Base-by-base conservation (phyloP, 306 rosid species). In the Sphenostylis stenocarpa region DNA sequence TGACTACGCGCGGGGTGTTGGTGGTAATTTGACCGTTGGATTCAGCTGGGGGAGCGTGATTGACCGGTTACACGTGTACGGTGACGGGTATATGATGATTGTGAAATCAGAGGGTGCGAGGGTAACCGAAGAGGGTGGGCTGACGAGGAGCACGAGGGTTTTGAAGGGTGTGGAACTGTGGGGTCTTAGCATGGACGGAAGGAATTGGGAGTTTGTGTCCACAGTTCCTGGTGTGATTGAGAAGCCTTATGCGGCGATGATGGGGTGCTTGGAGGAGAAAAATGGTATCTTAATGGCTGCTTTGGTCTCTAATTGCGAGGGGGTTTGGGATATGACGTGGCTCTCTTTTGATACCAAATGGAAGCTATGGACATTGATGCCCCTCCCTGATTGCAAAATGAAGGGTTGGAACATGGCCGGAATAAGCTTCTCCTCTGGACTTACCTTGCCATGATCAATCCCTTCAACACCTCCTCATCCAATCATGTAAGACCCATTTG, bases 31-130 rank as follows among this genome's bases (percentile, higher is more conserved):
- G 12, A 83, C 74, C 6, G 79, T 85, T 12, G 89, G 87, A 66
- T 86, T 81, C 3, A 86, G 83, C 3, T 86, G 89, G 89, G 90
- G 87, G 38, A 77, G 61, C 65, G 78, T 77, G 71, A 84, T 77
- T 1, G 89, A 89, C 34, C 67, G 88, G 31, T 17, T 89, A 66
- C 89, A 87, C 83, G 91, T 89, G 81, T 87, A 81, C 80, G 87
- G 93, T 7, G 93, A 89, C 67, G 93, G 93, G 52, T 85, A 83
- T 80, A 85, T 87, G 93, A 89, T 89, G 87, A 68, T 89, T 0
- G 81, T 87, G 26, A 79, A 75, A 48, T 89, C 91, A 0, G 84
- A 86, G 39, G 84, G 81, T 3, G 82, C 19, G 14, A 52, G 45
- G 45, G 45, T 39, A 39, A 39, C 13, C 45, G 45, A 14, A 10